Evolutionary conservation across 208 protist species (phyloP), one percentile per base, ranked within the genome.

Genomic region (Trypanosoma grayi): DNA sequence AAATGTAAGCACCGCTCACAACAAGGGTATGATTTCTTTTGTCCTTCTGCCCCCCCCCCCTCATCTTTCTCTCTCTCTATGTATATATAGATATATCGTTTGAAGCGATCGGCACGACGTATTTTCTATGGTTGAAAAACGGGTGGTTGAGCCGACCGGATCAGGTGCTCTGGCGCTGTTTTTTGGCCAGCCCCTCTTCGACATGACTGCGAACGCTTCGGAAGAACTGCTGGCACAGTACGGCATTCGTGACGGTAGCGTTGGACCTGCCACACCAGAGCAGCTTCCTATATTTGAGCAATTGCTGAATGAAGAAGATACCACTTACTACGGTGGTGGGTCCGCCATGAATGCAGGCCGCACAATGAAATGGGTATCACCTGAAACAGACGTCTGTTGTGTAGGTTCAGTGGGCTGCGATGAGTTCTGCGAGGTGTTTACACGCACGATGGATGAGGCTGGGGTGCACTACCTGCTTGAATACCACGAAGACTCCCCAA

Each of bases 321-420:
- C 97, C 4, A 75, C 94, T 46, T 99, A 95, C 65, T 92, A 98
- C n/a, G 88, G 97, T 41, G 98, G 98, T 54, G 98, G 98, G 33
- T 81, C 97, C 24, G 93, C 94, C 2, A 98, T 98, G 92, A 99
- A 99, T 83, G 83, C 94, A 27, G 94, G 97, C 22, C 83, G 98
- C 28, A 76, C 90, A 20, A 67, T 87, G 43, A 68, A 93, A 39
- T 96, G 90, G 88, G 75, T 94, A 62, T 62, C 69, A n/a, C 71
- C 75, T 10, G 36, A 44, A 7, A 54, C 68, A 2, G 31, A 24
- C 8, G 64, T 77, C 16, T 84, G 73, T 51, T 94, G 80, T 67
- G 73, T 93, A 9, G 98, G 98, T 27, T 95, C 88, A 39, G 82
- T 99, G 30, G 98, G 87, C 37, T 73, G 86, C 27, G 98, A 99